Conservation (phyloP, 345 rosid genomes). For the Eucalyptus marginata region DNA sequence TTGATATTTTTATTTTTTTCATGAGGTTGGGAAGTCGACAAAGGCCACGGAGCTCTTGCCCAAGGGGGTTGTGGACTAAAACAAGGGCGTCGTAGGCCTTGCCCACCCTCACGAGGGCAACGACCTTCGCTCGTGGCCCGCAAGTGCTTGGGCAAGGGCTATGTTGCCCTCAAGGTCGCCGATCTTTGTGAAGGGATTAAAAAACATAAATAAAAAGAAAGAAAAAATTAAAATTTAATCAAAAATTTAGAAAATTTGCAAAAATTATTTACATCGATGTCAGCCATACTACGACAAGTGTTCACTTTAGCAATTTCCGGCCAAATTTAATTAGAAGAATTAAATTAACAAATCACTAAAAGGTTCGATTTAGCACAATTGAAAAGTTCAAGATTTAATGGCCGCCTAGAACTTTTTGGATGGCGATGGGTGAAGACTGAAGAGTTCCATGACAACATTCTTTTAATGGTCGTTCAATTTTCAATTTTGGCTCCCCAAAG, state of each 20-base stretch:
- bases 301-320: rapidly evolving
- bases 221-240: neutral
- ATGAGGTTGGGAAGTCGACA: rapidly evolving
- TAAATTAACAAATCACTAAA: neutral
- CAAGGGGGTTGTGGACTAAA: neutral
- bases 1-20: neutral
- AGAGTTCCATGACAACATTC: neutral
- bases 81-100: rapidly evolving
- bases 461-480: neutral
- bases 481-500: too few relatives aligned
- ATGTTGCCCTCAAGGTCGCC: neutral
- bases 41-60: neutral
- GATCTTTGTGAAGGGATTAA: neutral
- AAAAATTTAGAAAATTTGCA: neutral
- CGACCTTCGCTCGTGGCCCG: too few relatives aligned
- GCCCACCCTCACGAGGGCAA: rapidly evolving
- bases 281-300: rapidly evolving
- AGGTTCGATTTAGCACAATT: neutral
- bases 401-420: neutral
- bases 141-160: neutral
- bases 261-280: rapidly evolving
- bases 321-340: neutral
- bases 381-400: neutral
- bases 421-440: neutral
- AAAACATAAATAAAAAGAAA: too few relatives aligned